A percentile compares a stretch with the other conserved stretches of the same genome.
Evolutionary conservation across 345 rosid species (phyloP).

Genomic region (Euphorbia tirucalli): DNA sequence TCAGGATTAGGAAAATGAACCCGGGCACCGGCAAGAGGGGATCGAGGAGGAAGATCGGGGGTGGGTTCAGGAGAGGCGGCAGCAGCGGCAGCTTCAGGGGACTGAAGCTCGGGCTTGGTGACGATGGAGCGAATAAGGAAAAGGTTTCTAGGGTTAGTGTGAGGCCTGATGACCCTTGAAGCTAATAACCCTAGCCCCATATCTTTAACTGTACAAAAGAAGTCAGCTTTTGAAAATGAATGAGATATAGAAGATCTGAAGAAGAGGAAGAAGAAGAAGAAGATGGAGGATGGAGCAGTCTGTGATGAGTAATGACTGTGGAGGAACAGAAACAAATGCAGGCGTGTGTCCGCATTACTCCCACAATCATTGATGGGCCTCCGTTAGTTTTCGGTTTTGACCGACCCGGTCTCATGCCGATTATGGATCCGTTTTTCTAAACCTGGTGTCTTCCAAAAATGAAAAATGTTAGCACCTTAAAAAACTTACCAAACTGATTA

Average conservation of each 20-base stretch:
- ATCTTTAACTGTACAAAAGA: neutral
- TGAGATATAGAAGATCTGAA: neutral
- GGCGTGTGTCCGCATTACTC: conserved; percentile 11
- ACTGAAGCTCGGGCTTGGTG: conserved; percentile 72
- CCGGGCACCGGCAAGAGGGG: conserved; percentile 81
- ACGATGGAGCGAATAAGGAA: conserved; percentile 58
- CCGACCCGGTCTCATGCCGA: neutral
- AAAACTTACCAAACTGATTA: too few species aligned
- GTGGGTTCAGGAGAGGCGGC: conserved; percentile 47
- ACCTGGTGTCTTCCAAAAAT: too few species aligned
- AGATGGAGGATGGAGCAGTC: neutral
- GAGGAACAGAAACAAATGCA: neutral
- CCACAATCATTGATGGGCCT: neutral
- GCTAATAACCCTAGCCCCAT: conserved; percentile 85
- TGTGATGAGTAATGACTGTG: neutral
- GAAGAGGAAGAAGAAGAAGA: neutral
- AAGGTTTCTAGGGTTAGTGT: conserved; percentile 19
- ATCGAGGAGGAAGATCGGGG: conserved; percentile 51
- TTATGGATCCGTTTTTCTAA: too few species aligned
- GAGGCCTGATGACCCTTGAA: conserved; percentile 54
- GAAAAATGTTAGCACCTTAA: too few species aligned
- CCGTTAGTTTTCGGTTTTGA: neutral
- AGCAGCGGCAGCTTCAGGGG: conserved; percentile 63
- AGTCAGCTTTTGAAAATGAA: neutral
- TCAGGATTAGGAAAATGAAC: conserved; percentile 79